Base-by-base conservation (phyloP, 371 early-diverging fungal genomes). In the Mortierella sp. region DNA sequence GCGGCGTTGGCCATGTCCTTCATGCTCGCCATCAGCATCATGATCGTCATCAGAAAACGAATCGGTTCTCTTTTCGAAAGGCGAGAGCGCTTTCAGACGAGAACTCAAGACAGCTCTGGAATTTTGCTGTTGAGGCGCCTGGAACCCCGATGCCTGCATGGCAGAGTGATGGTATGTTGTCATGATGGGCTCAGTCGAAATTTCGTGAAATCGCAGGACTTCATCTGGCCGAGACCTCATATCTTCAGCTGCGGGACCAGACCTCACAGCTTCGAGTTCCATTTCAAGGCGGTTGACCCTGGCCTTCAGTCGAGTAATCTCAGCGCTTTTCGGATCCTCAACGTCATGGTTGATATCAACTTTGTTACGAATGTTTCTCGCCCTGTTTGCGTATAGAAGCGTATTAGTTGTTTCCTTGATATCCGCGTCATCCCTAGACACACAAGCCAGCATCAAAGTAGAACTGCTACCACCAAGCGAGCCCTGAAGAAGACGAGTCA, bases 401-500 rank as follows among this genome's bases (percentile, higher is more conserved):
- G 99, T 98, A 74, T 94, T 97, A 54, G 95, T 81, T 5, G 98
- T 96, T 81, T 98, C 99, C 77, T 88, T 92, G 75, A 93, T 91
- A 84, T 96, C 93, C 37, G 85, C 84, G 60, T 93, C 93, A 12
- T 94, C 89, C 2, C 96, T 93, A 55, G 93, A 92, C 0, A 97
- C 91, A 89, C 98, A 98, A 9, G 97, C 97, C 20, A 98, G 83
- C 96, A 98, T 96, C 63, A 98, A 84, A 0, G 97, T 95, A 6
- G 72, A 92, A 9, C 94, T 93, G 75, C 96, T 97, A 35, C 98
- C 99, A 57, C 98, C 98, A 22, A 99, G 88, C 22, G 97, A 97
- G 83, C 97, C 96, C 85, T 99, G 97, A 58, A 99, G 92, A 54
- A 99, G 88, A 55, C 92, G 92, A 0, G 99, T 99, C 20, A 99